These are phyloP conservation scores for Blastobotrys serpentis DNA, from an alignment of 1,139 yeast genomes.

Conservation along the genomic window DNA sequence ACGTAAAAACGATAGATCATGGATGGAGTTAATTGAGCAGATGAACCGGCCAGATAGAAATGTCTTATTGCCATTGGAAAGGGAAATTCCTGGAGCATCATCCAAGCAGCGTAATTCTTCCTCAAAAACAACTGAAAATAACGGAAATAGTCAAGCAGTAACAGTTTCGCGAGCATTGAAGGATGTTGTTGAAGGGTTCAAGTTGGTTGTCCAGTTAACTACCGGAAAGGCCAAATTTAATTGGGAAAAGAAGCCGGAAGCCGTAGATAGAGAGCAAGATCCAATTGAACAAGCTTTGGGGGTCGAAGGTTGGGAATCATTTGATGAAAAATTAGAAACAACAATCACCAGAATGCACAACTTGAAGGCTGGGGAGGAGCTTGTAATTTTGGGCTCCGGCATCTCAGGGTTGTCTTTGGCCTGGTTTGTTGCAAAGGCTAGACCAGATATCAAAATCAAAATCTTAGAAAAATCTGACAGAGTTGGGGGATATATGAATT, in stretches of 20 bases:
- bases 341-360: constrained; percentile 31
- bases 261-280: constrained; percentile 1
- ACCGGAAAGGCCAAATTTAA: constrained; percentile 13
- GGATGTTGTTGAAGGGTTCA: constrained; percentile 15
- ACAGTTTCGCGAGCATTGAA: constrained; percentile 4
- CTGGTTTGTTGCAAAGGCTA: constrained; percentile 62
- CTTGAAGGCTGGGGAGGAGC: constrained; percentile 29
- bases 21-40: constrained; percentile 10
- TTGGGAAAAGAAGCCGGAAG: constrained; percentile 11
- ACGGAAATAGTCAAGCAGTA: not conserved
- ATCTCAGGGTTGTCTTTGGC: constrained; percentile 81
- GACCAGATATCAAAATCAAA: constrained; percentile 63
- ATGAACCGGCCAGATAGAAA: constrained; percentile 16
- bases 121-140: no score
- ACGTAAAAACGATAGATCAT: constrained; percentile 2
- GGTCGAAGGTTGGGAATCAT: constrained; percentile 24
- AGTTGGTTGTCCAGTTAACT: constrained; percentile 13
- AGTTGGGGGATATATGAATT: constrained; percentile 80
- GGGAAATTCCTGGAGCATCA: constrained; percentile 9
- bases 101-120: not conserved
- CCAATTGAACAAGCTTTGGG: constrained; percentile 19
- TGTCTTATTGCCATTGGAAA: constrained; percentile 14
- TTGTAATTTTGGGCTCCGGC: constrained; percentile 72
- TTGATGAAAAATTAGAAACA: constrained; percentile 30
- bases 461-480: constrained; percentile 55